phyloP scores from a whole-genome alignment of 78 protist species.

The Cavenderia fasciculata region DNA sequence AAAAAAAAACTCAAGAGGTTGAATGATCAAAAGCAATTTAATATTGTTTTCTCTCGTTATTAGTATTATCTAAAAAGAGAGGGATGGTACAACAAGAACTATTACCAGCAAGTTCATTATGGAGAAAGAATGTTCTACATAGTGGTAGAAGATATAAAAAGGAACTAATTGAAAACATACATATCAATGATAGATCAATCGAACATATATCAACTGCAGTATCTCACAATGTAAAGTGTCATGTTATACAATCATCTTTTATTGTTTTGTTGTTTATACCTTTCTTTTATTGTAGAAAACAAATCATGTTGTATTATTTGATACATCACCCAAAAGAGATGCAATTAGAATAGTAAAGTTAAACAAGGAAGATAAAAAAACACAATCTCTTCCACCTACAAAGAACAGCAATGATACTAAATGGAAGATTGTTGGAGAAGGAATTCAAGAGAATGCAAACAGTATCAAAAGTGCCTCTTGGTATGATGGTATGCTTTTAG shows the following conservation, averaged over 20 bases:
- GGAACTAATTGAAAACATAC: constrained; percentile 15
- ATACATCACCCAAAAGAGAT: constrained; percentile 66
- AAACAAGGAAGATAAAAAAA: neutral
- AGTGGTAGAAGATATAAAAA: constrained; percentile 59
- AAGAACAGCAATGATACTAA: too few species aligned
- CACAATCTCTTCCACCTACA: too few species aligned
- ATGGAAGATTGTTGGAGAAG: neutral
- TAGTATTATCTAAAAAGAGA: too few species aligned
- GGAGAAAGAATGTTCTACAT: constrained; percentile 52
- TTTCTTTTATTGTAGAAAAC: neutral
- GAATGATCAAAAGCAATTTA: too few species aligned
- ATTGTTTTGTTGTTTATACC: neutral
- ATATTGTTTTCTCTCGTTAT: too few species aligned
- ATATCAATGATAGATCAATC: constrained; percentile 27
- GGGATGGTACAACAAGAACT: neutral
- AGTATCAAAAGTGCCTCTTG: constrained; percentile 9
- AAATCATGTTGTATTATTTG: constrained; percentile 52
- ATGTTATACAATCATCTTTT: neutral
- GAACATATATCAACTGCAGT: constrained; percentile 51
- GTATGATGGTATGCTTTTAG: constrained; percentile 19
- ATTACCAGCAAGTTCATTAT: constrained; percentile 35
- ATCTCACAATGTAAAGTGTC: constrained; percentile 10
- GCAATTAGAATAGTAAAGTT: constrained; percentile 24
- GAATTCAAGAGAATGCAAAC: constrained; percentile 40
- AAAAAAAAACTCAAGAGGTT: too few species aligned